Evolutionary conservation across 805 yeast genomes (phyloP), one percentile per base, ranked within the genome.

Genomic region (Teunomyces barrocoloradensis): DNA sequence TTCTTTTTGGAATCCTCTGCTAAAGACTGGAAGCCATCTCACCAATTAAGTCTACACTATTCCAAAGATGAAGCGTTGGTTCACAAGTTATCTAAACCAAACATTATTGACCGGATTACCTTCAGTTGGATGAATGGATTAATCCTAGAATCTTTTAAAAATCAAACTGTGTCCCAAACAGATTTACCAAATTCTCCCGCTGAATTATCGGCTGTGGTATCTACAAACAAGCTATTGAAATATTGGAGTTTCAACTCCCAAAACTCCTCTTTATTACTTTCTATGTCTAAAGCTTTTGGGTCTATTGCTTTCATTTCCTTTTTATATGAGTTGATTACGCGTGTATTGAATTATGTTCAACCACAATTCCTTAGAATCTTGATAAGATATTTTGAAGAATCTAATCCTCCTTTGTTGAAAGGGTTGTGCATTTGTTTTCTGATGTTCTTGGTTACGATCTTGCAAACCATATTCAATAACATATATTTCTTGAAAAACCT

Each of bases 301-400:
- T 48, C 51, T 4, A 41, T 51, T 5, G 60, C 63, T 1, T 28
- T 58, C 3, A 32, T 54, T 4, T 56, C 66, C 1, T 62, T 65
- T 38, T 28, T 48, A 6, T 60, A 49, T 46, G 71, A 67, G 44
- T 51, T 63, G 6, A 49, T 51, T 13, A 58, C 57, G 32, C 52
- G 53, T 11, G 41, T 63, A 10, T 47, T 63, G n/a, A 54, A 56
- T 28, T 89, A 87, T 60, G 75, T 78, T n/a, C 96, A 89, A 66
- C 98, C 98, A 0, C 96, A 89, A 58, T 66, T 91, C 23, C 70
- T 92, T 46, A 77, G 86, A 46, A 58, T 77, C 6, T 74, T 91
- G 52, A 89, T 91, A 54, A 62, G 69, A 45, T 84, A 78, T 57
- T 80, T 84, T 50, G 75, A 77, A 43, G 80, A 76, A n/a, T 71